phyloP scores from a whole-genome alignment of 2,329 filamentous ascomycete species.

The Cladosporium phlei region DNA sequence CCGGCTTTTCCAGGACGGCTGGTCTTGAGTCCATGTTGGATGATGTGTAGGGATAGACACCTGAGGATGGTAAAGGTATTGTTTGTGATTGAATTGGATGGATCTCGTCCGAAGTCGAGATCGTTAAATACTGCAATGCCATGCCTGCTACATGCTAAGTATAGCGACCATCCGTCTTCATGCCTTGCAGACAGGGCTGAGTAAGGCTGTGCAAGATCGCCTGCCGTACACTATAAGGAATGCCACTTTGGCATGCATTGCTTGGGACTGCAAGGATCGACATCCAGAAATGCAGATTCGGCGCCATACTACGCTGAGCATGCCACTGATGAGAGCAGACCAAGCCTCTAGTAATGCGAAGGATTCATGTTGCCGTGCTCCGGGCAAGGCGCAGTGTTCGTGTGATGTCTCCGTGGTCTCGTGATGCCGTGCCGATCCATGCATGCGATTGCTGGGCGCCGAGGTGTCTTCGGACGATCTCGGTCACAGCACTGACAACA shows the following conservation, averaged over 20 bases:
- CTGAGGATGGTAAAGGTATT: background rate
- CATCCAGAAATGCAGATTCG: no score
- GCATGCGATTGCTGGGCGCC: background rate
- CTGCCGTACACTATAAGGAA: no score
- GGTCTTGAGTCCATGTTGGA: background rate
- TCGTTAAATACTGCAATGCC: no score
- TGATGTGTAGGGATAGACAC: background rate
- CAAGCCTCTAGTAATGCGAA: background rate
- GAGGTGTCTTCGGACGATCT: background rate
- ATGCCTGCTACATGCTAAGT: background rate
- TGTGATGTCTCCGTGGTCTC: no score
- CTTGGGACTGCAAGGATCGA: no score
- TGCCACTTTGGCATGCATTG: no score
- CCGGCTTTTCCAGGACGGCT: background rate
- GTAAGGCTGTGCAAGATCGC: slow-evolving; percentile 6
- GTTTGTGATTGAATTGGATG: no score
- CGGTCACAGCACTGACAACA: no score
- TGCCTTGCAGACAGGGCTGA: background rate
- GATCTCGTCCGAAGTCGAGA: no score
- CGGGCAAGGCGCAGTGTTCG: background rate
- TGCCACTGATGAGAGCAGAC: slow-evolving; percentile 3
- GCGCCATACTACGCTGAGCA: no score
- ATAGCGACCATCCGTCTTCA: background rate
- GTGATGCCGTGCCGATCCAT: no score
- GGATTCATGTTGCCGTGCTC: background rate